These are phyloP conservation scores for Termitomyces sp. DNA, from an alignment of 768 basidiomycete genomes.

Conservation along the genomic window DNA sequence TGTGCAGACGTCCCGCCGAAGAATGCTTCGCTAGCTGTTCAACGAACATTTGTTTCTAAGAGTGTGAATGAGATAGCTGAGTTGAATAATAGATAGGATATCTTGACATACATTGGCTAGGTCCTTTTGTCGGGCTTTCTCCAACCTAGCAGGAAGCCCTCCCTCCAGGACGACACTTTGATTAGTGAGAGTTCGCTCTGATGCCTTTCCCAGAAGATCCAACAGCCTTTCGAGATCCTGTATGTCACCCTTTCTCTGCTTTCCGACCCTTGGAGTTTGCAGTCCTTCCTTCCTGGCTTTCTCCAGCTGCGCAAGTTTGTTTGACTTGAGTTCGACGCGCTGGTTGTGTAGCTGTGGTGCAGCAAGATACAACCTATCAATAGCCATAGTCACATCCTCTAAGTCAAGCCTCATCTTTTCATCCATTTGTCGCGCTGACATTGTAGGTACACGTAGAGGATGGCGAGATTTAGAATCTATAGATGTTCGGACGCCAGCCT, in stretches of 20 bases:
- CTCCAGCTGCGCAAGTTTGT: slow-evolving; percentile 71
- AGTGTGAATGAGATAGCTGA: slow-evolving; percentile 1
- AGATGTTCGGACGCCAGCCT: slow-evolving; percentile 29
- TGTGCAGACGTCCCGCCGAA: slow-evolving; percentile 63
- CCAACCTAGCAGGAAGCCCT: slow-evolving; percentile 48
- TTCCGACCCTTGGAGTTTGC: slow-evolving; percentile 18
- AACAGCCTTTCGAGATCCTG: slow-evolving; percentile 67
- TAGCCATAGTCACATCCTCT: slow-evolving; percentile 80
- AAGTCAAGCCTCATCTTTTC: slow-evolving; percentile 88
- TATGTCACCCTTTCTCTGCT: slow-evolving; percentile 44
- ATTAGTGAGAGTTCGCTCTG: slow-evolving; percentile 56
- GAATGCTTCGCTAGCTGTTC: slow-evolving; percentile 70
- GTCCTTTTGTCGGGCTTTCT: slow-evolving; percentile 53
- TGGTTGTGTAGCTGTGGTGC: slow-evolving; percentile 90
- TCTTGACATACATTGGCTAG: slow-evolving; percentile 48
- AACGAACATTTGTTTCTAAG: slow-evolving; percentile 70
- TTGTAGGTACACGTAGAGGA: slow-evolving; percentile 19
- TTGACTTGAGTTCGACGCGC: slow-evolving; percentile 79
- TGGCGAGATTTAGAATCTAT: slow-evolving; percentile 27
- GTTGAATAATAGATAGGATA: not conserved
- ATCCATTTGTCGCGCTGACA: slow-evolving; percentile 28
- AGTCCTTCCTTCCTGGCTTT: slow-evolving; percentile 47
- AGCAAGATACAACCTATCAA: slow-evolving; percentile 81
- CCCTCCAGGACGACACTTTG: slow-evolving; percentile 69
- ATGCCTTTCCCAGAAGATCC: slow-evolving; percentile 65